Conservation (phyloP, 371 early-diverging fungal species). For the Circinella minor region DNA sequence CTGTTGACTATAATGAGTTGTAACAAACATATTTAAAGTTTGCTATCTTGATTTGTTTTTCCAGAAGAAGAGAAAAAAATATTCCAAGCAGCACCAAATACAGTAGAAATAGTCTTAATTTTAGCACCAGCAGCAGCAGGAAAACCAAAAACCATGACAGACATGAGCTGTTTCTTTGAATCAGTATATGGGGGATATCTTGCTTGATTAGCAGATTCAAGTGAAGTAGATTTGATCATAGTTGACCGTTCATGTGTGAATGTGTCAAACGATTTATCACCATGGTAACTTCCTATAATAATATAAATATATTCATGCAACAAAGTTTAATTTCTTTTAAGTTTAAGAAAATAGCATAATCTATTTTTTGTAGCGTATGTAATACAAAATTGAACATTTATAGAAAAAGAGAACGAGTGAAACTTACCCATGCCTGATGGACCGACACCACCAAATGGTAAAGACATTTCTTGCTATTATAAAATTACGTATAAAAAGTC, state of each 20-base stretch:
- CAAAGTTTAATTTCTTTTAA: not conserved
- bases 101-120: constrained; percentile 26
- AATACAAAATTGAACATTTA: too few species aligned
- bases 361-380: too few species aligned
- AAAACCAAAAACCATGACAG: constrained; percentile 32
- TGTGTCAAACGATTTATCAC: constrained; percentile 73
- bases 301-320: too few species aligned
- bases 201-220: constrained; percentile 49
- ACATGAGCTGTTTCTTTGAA: constrained; percentile 34
- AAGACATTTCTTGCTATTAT: constrained; percentile 37
- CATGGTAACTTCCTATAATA: constrained; percentile 63
- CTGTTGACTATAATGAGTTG: too few species aligned
- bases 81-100: constrained; percentile 37
- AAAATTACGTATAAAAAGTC: not conserved
- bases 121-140: constrained; percentile 34
- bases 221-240: constrained; percentile 53
- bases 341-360: not conserved
- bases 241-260: constrained; percentile 72
- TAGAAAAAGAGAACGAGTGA: too few species aligned
- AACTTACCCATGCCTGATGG: constrained; percentile 74
- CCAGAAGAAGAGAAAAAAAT: constrained; percentile 23
- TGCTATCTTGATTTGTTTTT: constrained; percentile 26
- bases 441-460: constrained; percentile 92
- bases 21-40: constrained; percentile 16
- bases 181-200: constrained; percentile 56